Conservation (phyloP, 2,329 filamentous ascomycete species). For the Chaetothyriales sp. region DNA sequence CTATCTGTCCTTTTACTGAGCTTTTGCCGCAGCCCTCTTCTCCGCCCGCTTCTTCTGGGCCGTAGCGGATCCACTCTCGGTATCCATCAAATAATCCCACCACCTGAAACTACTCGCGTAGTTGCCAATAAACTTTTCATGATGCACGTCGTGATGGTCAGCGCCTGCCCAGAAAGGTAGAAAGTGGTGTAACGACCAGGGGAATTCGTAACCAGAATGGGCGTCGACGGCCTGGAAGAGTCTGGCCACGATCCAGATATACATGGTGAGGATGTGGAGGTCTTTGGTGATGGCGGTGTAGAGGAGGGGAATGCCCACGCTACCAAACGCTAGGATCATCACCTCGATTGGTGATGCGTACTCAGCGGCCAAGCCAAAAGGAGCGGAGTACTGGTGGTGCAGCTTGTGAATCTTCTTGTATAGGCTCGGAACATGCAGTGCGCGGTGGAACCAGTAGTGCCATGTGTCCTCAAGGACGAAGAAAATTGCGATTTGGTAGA, state of each 20-base stretch:
- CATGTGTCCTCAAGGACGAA: conserved; percentile 93
- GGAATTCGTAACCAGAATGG: conserved; percentile 96
- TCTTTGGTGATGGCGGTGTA: conserved; percentile 73
- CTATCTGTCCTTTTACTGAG: conserved; percentile 1
- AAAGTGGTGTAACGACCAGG: conserved; percentile 90
- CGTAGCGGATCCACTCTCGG: conserved; percentile 54
- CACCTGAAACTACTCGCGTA: conserved; percentile 96
- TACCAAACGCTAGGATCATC: conserved; percentile 81
- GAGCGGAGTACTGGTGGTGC: conserved; percentile 95
- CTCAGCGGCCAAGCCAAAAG: conserved; percentile 89
- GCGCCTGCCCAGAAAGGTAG: conserved; percentile 96
- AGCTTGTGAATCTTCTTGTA: conserved; percentile 98
- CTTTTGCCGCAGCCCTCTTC: conserved; percentile 6
- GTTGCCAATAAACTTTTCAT: conserved; percentile 98
- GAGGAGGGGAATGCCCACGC: conserved; percentile 65
- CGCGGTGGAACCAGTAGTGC: conserved; percentile 96
- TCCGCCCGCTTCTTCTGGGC: conserved; percentile 6
- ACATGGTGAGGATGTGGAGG: conserved; percentile 94
- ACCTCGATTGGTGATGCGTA: conserved; percentile 96
- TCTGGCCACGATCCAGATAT: conserved; percentile 82
- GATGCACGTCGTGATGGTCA: conserved; percentile 89
- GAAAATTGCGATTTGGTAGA: conserved; percentile 79
- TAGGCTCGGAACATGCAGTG: conserved; percentile 81
- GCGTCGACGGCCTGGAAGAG: conserved; percentile 96
- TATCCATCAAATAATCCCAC: conserved; percentile 94